Base-by-base conservation (phyloP, 225 moss, liverwort and hornwort species). In the Marchantia polymorpha region DNA sequence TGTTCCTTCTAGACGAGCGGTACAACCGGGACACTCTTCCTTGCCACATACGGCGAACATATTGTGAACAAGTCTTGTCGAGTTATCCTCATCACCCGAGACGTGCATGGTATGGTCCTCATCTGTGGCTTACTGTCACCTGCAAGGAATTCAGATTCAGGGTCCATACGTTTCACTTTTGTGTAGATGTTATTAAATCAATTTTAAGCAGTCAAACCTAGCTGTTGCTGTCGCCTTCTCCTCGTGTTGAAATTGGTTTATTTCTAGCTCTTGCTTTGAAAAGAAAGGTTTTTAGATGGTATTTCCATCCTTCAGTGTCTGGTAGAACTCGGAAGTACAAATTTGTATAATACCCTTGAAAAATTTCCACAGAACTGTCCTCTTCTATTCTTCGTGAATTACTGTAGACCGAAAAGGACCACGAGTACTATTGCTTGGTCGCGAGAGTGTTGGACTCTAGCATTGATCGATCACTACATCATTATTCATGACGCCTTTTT, bases 1-100 rank as follows among this genome's bases (percentile, higher is more conserved):
- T 89, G 14, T 86, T 89, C 53, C 73, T 89, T 14, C 81, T 89
- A 58, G 89, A 89, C 78, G 89, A 89, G 77, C 83, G 89, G 54
- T 89, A 89, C 71, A 89, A 86, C 76, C 89, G 89, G 30, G 86
- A 84, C 74, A 86, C 89, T 72, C 89, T 89, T 66, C 89, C 89
- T 9, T 89, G 89, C 74, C 86, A 84, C 65, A 80, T 75, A 56
- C 86, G 89, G 2, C 76, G 74, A 76, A 64, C 69, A 23, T 89
- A 79, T 64, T 89, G 89, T 78, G 77, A 80, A 75, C 74, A 79
- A 20, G 80, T 89, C 54, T 81, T 89, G 63, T 64, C 79, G 64
- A 46, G 12, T 7, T 78, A 68, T 78, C 71, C 65, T 69, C 54
- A 78, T 51, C 83, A 86, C 55, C 79, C 76, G 12, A 61, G 82